Evolutionary conservation across 2,329 filamentous ascomycete species (phyloP).

Genomic region (Orbilia brochopaga): DNA sequence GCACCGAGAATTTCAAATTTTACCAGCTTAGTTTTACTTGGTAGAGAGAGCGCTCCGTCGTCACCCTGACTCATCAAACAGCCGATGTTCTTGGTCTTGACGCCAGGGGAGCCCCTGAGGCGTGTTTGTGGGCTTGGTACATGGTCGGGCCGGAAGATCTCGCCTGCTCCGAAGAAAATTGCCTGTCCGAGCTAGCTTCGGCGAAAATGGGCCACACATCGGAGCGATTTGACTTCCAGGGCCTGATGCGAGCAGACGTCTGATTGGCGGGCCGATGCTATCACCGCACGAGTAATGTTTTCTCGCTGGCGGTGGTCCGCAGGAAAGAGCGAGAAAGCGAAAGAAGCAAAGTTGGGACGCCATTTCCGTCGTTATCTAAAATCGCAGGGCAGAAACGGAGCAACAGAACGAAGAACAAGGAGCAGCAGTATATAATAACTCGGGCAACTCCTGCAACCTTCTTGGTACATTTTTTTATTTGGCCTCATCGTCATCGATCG

Average conservation of each 20-base stretch:
- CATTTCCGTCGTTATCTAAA: conserved; percentile 49
- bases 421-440: conserved; percentile 27
- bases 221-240: conserved; percentile 50
- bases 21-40: background rate
- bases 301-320: conserved; percentile 30
- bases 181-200: conserved; percentile 20
- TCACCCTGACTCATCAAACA: conserved; percentile 50
- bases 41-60: conserved; percentile 10
- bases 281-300: background rate
- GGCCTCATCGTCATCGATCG: background rate
- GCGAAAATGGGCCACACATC: conserved; percentile 28
- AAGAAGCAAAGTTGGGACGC: conserved; percentile 41
- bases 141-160: conserved; percentile 43
- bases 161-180: conserved; percentile 36
- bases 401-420: conserved; percentile 1
- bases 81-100: conserved; percentile 10
- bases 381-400: conserved; percentile 8
- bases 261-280: conserved; percentile 35
- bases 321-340: conserved; percentile 17
- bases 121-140: background rate
- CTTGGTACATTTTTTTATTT: background rate
- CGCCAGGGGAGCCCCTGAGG: conserved; percentile 22
- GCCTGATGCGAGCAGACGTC: background rate
- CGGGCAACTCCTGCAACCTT: background rate
- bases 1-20: no score